Conservation (phyloP, 2,329 filamentous ascomycete genomes). For the Xylariomycetidae sp. region DNA sequence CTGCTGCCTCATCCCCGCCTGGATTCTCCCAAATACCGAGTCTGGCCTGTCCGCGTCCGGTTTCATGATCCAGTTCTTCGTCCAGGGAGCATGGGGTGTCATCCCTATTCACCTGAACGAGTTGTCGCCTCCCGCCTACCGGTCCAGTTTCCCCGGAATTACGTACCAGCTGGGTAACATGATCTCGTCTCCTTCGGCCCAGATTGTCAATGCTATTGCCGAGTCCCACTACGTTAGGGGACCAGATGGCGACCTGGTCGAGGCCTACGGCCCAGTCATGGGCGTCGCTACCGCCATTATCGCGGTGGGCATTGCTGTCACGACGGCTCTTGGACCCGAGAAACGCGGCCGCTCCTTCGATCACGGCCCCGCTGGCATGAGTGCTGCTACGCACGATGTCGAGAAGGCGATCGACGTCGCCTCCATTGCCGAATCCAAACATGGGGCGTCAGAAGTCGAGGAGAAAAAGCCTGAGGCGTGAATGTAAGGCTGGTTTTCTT, state of each 20-base stretch:
- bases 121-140: constrained; percentile 64
- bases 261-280: constrained; percentile 73
- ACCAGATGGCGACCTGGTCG: constrained; percentile 50
- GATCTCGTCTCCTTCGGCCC: constrained; percentile 66
- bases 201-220: constrained; percentile 72
- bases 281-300: constrained; percentile 74
- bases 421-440: constrained; percentile 22
- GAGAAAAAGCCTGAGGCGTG: constrained; percentile 5
- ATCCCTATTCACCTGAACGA: constrained; percentile 73
- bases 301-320: constrained; percentile 62
- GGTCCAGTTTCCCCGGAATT: constrained; percentile 65
- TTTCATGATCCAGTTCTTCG: constrained; percentile 67
- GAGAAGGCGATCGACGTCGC: constrained; percentile 21
- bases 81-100: constrained; percentile 63
- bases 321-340: constrained; percentile 68
- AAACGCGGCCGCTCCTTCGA: constrained; percentile 69
- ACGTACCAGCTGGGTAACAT: constrained; percentile 74
- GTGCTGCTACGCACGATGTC: constrained; percentile 20
- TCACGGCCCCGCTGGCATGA: constrained; percentile 44
- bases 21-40: constrained; percentile 63
- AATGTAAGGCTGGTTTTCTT: no score
- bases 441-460: constrained; percentile 5
- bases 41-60: constrained; percentile 56
- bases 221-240: constrained; percentile 56
- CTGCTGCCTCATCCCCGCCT: constrained; percentile 61